Evolutionary conservation across 163 green algal species (phyloP).

Genomic region (Prototheca cutis): DNA sequence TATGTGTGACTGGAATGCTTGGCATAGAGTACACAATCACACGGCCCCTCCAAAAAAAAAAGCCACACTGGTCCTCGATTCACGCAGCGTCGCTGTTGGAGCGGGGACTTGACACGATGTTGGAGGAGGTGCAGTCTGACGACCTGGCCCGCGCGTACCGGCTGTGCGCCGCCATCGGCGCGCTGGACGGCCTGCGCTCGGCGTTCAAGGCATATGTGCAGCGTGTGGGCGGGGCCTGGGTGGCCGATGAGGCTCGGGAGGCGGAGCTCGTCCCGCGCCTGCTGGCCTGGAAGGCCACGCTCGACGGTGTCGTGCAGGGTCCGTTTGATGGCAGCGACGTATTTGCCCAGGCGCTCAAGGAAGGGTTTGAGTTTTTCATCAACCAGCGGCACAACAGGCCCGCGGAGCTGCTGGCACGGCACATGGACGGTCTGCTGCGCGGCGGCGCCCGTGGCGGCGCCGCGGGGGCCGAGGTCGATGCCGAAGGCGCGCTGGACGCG

Average conservation of each 20-base stretch:
- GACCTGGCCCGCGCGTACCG: constrained; percentile 51
- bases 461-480: constrained; percentile 62
- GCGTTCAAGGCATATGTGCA: constrained; percentile 71
- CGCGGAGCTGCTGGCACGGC: constrained; percentile 89
- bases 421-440: constrained; percentile 77
- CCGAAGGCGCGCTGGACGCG: constrained; percentile 75
- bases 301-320: constrained; percentile 57
- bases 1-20: too few relatives aligned
- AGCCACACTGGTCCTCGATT: not conserved
- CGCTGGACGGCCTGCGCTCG: constrained; percentile 50
- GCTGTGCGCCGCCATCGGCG: constrained; percentile 39
- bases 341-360: constrained; percentile 72
- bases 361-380: constrained; percentile 85
- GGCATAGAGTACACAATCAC: too few relatives aligned
- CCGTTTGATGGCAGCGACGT: constrained; percentile 53
- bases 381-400: constrained; percentile 77
- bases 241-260: constrained; percentile 86
- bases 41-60: too few relatives aligned
- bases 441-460: constrained; percentile 57
- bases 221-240: constrained; percentile 42
- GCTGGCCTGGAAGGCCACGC: constrained; percentile 61
- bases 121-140: constrained; percentile 27
- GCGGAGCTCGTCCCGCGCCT: constrained; percentile 76
- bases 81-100: constrained; percentile 34
- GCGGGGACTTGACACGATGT: constrained; percentile 27